Percentiles rank a stretch among this genome's conserved stretches.
These are phyloP conservation scores for Barnettozyma populi DNA, from an alignment of 805 yeast species.

Conservation along the genomic window DNA sequence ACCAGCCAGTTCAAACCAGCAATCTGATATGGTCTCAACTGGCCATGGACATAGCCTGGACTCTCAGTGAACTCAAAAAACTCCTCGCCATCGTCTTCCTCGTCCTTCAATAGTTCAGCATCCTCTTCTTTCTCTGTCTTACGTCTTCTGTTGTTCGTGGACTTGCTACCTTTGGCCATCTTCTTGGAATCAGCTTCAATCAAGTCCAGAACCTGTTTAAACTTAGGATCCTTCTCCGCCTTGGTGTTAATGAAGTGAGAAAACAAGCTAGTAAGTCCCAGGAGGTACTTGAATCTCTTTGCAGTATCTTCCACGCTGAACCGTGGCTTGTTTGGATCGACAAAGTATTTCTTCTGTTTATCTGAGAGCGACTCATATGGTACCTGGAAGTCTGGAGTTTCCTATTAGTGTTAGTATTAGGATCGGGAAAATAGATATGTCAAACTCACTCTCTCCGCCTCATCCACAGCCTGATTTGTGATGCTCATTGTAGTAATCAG, in stretches of 20 bases:
- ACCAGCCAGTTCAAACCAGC: conserved; percentile 81
- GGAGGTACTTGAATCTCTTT: conserved; percentile 58
- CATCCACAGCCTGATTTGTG: not conserved
- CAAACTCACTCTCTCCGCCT: not conserved
- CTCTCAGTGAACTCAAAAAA: conserved; percentile 76
- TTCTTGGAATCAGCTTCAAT: conserved; percentile 28
- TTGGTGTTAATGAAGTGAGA: conserved; percentile 62
- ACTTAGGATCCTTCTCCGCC: conserved; percentile 55
- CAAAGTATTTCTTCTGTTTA: conserved; percentile 28
- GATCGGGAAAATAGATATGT: not conserved
- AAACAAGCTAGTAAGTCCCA: conserved; percentile 62
- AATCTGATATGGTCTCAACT: conserved; percentile 66
- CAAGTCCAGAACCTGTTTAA: conserved; percentile 45
- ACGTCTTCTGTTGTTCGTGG: conserved; percentile 45
- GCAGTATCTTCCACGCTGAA: conserved; percentile 57
- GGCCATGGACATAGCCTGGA: conserved; percentile 67
- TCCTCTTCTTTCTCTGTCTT: conserved; percentile 78
- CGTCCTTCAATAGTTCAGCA: conserved; percentile 64
- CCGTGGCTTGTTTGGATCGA: conserved; percentile 28
- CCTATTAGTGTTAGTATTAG: not conserved
- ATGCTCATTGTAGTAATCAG: not conserved
- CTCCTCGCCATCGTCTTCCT: conserved; percentile 30
- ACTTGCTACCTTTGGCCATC: conserved; percentile 10
- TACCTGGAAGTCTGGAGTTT: conserved; percentile 3
- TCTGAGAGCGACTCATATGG: conserved; percentile 9